A percentile compares a stretch with the other conserved stretches of the same genome.
Evolutionary conservation across 768 basidiomycete species (phyloP).

Genomic region (Russula lepida): DNA sequence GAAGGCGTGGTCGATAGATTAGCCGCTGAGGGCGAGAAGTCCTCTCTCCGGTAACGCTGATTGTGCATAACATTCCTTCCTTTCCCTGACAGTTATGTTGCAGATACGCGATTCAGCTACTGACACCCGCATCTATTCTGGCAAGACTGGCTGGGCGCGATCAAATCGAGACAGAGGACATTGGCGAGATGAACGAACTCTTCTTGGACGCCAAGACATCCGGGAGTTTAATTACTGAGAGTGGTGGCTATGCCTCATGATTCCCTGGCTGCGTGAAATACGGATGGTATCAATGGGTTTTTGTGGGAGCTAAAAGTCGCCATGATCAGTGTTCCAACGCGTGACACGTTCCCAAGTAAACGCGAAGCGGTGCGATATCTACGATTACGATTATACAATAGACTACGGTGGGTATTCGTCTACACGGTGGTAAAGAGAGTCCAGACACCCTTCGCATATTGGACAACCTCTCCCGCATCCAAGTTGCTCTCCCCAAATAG

Average conservation of each 20-base stretch:
- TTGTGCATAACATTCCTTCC: not conserved
- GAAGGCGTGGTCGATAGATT: slow-evolving; percentile 71
- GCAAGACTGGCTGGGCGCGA: slow-evolving; percentile 66
- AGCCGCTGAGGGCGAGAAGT: slow-evolving; percentile 73
- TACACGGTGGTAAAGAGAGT: slow-evolving; percentile 59
- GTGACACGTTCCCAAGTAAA: not conserved
- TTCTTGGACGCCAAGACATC: slow-evolving; percentile 89
- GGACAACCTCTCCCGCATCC: slow-evolving; percentile 79
- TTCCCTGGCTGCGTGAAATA: not conserved
- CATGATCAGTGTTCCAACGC: not conserved
- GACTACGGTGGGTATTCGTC: slow-evolving; percentile 1
- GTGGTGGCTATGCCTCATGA: slow-evolving; percentile 4
- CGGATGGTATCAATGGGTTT: not conserved
- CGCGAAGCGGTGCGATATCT: not conserved
- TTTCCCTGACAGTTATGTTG: slow-evolving; percentile 6
- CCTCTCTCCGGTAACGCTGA: slow-evolving; percentile 60
- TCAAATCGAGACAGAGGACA: slow-evolving; percentile 82
- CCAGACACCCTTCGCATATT: slow-evolving; percentile 82
- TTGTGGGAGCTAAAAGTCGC: not conserved
- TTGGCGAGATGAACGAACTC: slow-evolving; percentile 87
- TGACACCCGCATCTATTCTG: slow-evolving; percentile 87
- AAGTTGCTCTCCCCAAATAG: slow-evolving; percentile 92
- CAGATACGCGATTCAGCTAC: slow-evolving; percentile 85
- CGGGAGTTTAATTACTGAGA: slow-evolving; percentile 22
- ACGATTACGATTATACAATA: not conserved